These are phyloP conservation scores for Alternaria solani DNA, from an alignment of 2,329 filamentous ascomycete genomes.

Conservation along the genomic window DNA sequence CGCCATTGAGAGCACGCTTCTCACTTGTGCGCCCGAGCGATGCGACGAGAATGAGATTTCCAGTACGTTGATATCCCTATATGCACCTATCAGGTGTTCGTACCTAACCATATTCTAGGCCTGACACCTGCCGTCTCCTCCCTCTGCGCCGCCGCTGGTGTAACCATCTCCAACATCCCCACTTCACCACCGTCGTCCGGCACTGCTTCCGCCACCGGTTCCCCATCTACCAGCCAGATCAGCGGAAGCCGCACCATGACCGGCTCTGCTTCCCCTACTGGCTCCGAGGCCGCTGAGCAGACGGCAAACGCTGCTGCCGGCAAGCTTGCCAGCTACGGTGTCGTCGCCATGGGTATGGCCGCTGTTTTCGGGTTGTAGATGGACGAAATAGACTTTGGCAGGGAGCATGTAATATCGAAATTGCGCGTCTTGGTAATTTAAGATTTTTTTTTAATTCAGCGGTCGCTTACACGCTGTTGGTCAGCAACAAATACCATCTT, in stretches of 20 bases:
- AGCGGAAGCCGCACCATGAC: constrained; percentile 8
- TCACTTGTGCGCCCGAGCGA: constrained; percentile 48
- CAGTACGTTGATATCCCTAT: constrained; percentile 43
- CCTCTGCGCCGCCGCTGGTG: constrained; percentile 42
- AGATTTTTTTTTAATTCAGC: background rate
- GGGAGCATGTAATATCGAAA: background rate
- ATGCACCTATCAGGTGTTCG: background rate
- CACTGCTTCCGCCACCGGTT: constrained; percentile 8
- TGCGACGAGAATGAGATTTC: constrained; percentile 51
- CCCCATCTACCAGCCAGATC: constrained; percentile 10
- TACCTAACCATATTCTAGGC: constrained; percentile 11
- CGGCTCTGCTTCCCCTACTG: constrained; percentile 9
- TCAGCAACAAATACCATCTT: background rate
- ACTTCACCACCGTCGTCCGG: constrained; percentile 19
- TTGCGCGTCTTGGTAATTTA: background rate
- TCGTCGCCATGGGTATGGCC: constrained; percentile 31
- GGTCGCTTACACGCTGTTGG: background rate
- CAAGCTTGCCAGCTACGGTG: constrained; percentile 34
- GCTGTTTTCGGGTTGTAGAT: constrained; percentile 36
- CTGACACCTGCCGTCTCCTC: constrained; percentile 33
- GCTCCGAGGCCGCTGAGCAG: constrained; percentile 12
- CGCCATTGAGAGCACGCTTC: constrained; percentile 51
- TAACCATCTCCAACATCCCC: constrained; percentile 34
- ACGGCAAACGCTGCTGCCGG: constrained; percentile 30
- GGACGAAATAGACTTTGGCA: background rate